A percentile compares a stretch with the other conserved stretches of the same genome.
Evolutionary conservation across 345 rosid species (phyloP).

Genomic region (Microcos paniculata): DNA sequence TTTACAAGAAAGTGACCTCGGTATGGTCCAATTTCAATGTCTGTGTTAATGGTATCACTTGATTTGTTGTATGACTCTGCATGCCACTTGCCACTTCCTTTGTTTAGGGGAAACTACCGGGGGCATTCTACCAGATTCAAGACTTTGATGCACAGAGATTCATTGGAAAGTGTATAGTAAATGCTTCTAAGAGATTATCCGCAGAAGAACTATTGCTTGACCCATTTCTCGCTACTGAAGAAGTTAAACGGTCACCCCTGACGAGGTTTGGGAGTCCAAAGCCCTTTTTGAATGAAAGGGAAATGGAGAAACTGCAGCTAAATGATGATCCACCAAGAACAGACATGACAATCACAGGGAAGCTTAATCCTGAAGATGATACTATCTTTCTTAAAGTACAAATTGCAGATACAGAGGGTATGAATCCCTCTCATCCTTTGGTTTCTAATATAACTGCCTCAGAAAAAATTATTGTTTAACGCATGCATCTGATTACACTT

Average conservation of each 20-base stretch:
- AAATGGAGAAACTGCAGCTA: constrained; percentile 52
- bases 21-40: constrained; percentile 29
- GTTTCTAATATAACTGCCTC: background rate
- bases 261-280: constrained; percentile 34
- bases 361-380: constrained; percentile 65
- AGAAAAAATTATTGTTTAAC: too few species aligned
- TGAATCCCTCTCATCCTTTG: background rate
- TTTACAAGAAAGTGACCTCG: constrained; percentile 73
- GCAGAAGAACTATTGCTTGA: constrained; percentile 62
- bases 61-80: constrained; percentile 5
- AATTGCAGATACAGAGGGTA: constrained; percentile 58
- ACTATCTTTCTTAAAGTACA: constrained; percentile 62
- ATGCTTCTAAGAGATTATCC: constrained; percentile 64
- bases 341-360: constrained; percentile 67
- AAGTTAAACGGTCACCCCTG: constrained; percentile 29
- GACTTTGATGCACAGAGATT: constrained; percentile 67
- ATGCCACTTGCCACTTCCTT: background rate
- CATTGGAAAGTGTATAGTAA: constrained; percentile 58
- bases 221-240: constrained; percentile 59
- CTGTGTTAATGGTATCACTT: background rate
- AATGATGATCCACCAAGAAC: constrained; percentile 42
- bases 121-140: constrained; percentile 55
- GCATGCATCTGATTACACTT: background rate
- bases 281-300: constrained; percentile 53
- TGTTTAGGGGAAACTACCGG: constrained; percentile 73